A percentile compares a stretch with the other conserved stretches of the same genome.
Evolutionary conservation across 1,139 yeast genomes (phyloP).

Genomic region (Magnusiomyces suaveolens): DNA sequence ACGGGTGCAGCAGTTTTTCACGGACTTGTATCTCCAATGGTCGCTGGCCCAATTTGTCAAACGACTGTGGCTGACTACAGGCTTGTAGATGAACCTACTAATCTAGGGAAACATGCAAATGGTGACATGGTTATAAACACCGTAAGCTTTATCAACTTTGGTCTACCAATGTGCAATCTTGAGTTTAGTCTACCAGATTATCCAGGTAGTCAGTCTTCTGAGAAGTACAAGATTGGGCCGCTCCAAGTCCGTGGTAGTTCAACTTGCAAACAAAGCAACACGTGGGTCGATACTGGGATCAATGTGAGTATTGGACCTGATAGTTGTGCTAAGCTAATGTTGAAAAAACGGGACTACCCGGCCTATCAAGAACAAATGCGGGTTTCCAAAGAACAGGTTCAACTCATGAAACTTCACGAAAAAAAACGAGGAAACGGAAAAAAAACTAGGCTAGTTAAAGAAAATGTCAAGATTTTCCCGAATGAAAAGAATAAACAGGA

Average conservation of each 20-base stretch:
- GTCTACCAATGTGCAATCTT: slow-evolving; percentile 30
- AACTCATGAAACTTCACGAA: too few relatives aligned
- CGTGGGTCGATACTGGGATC: slow-evolving; percentile 25
- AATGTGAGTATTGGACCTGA: slow-evolving; percentile 25
- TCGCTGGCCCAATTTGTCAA: slow-evolving; percentile 32
- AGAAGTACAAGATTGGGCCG: not conserved
- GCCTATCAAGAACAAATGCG: too few relatives aligned
- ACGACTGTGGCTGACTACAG: slow-evolving; percentile 34
- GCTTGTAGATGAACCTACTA: not conserved
- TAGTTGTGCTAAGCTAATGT: slow-evolving; percentile 33
- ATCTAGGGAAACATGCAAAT: slow-evolving; percentile 1
- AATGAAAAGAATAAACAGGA: too few relatives aligned
- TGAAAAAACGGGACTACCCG: not conserved
- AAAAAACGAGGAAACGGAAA: too few relatives aligned
- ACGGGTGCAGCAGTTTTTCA: slow-evolving; percentile 32
- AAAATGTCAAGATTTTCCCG: too few relatives aligned
- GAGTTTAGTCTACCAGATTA: slow-evolving; percentile 24
- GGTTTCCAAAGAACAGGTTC: too few relatives aligned
- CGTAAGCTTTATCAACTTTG: slow-evolving; percentile 22
- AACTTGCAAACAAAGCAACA: not conserved
- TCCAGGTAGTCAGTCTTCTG: slow-evolving; percentile 14
- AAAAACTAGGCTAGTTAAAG: too few relatives aligned
- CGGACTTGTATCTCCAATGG: slow-evolving; percentile 25
- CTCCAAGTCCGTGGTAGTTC: slow-evolving; percentile 20
- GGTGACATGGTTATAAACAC: slow-evolving; percentile 12